Evolutionary conservation across 2,329 filamentous ascomycete genomes (phyloP), one percentile per base, ranked within the genome.

Genomic region (Aspergillus hortae): DNA sequence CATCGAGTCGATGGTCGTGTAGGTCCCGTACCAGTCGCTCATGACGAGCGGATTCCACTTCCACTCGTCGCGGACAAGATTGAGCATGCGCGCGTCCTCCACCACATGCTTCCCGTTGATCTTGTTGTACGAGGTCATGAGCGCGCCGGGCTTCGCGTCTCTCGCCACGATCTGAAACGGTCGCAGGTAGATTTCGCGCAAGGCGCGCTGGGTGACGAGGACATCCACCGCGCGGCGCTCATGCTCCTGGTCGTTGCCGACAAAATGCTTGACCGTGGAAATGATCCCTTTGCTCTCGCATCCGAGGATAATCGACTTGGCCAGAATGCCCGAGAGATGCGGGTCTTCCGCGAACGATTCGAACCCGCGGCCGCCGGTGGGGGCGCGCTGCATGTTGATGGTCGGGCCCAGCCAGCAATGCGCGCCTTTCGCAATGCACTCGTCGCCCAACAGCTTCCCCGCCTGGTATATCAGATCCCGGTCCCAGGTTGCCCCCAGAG

Each of bases 201-300:
- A 62, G 1, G 80, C 77, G 45, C 80, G 69, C 53, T 81, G 61
- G 0, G 66, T 66, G 17, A 70, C 54, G 15, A 69, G 60, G 6
- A 60, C 62, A 54, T 69, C 59, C 7, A 69, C 60, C 0, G 62
- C 58, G 35, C 64, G 59, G 15, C 68, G 57, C 46, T 67, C 62
- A 47, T 68, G 61, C 35, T 70, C 68, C 51, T 65, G 63, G 46
- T 70, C 68, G 46, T 70, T 70, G 30, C 61, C 61, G 14, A 70
- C 67, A 32, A 65, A 69, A 48, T 70, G 88, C 73, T 92, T 92
- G 59, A 90, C 84, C 0, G 87, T 87, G 14, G 88, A 86, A 9
- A 84, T 82, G 35, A 91, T 77, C 1, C 85, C 84, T 48, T 81
- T 84, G 23, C 84, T 83, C 63, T 92, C 87, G 46, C 86, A 74